A percentile compares a stretch with the other conserved stretches of the same genome.
Evolutionary conservation across 2,329 filamentous ascomycete species (phyloP).

Genomic region (Aureobasidium sp.): DNA sequence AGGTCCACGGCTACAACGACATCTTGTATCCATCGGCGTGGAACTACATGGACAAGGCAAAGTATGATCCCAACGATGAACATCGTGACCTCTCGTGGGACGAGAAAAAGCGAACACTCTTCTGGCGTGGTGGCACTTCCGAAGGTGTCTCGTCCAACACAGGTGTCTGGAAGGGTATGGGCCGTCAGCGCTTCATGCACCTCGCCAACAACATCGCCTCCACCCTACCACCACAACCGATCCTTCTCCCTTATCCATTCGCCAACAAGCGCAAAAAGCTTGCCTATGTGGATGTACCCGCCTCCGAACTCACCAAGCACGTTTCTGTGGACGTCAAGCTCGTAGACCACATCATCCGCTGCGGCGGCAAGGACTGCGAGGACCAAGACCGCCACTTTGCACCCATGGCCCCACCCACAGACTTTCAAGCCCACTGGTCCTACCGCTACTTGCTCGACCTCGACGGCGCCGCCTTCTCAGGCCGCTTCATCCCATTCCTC

Average conservation of each 20-base stretch:
- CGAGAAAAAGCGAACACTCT: slow-evolving; percentile 58
- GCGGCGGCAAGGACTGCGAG: slow-evolving; percentile 47
- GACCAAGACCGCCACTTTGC: slow-evolving; percentile 49
- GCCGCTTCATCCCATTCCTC: slow-evolving; percentile 58
- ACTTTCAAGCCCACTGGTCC: slow-evolving; percentile 54
- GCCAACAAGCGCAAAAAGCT: slow-evolving; percentile 37
- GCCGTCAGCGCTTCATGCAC: slow-evolving; percentile 64
- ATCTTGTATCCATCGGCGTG: slow-evolving; percentile 64
- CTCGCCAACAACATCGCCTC: slow-evolving; percentile 54
- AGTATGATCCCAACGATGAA: slow-evolving; percentile 45
- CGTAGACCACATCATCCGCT: slow-evolving; percentile 51
- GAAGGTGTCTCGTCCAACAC: slow-evolving; percentile 44
- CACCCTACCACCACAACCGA: slow-evolving; percentile 40
- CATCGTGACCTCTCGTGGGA: slow-evolving; percentile 50
- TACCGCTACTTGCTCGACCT: slow-evolving; percentile 66
- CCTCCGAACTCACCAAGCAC: slow-evolving; percentile 47
- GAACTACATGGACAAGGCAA: slow-evolving; percentile 55
- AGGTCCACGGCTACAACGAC: slow-evolving; percentile 65
- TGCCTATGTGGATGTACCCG: slow-evolving; percentile 49
- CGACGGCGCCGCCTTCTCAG: slow-evolving; percentile 61
- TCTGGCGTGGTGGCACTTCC: slow-evolving; percentile 67
- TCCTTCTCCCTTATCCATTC: slow-evolving; percentile 48
- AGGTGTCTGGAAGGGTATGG: slow-evolving; percentile 60
- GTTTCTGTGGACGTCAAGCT: slow-evolving; percentile 55
- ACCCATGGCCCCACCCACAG: slow-evolving; percentile 35